phyloP scores from a whole-genome alignment of 2,329 filamentous ascomycete species.

The Claviceps sp. region DNA sequence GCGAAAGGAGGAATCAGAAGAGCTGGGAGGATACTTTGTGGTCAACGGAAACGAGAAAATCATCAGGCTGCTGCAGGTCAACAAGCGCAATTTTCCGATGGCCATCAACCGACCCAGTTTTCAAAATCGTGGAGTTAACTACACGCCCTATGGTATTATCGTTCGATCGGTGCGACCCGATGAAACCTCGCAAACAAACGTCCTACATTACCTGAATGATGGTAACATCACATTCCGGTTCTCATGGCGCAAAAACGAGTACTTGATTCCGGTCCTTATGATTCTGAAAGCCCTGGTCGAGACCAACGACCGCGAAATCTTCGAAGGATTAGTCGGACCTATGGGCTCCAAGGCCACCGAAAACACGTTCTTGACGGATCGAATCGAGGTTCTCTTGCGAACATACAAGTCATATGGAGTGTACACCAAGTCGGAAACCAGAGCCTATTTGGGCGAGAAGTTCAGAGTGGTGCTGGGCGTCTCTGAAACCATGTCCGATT shows the following conservation, averaged over 20 bases:
- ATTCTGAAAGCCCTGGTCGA: constrained; percentile 88
- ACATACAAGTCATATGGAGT: constrained; percentile 87
- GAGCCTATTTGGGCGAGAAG: constrained; percentile 78
- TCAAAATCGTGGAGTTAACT: constrained; percentile 70
- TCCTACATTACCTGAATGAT: constrained; percentile 88
- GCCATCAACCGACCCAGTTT: constrained; percentile 88
- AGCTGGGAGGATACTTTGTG: constrained; percentile 92
- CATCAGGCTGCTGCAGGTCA: constrained; percentile 81
- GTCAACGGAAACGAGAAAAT: constrained; percentile 97
- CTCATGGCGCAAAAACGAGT: constrained; percentile 96
- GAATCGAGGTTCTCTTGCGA: constrained; percentile 78
- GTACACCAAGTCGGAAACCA: constrained; percentile 68
- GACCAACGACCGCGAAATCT: constrained; percentile 93
- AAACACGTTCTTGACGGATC: constrained; percentile 89
- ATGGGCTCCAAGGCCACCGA: constrained; percentile 62
- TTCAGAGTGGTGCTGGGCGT: constrained; percentile 82
- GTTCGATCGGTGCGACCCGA: constrained; percentile 90
- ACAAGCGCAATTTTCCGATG: constrained; percentile 87
- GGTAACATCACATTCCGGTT: constrained; percentile 96
- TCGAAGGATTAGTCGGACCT: constrained; percentile 77
- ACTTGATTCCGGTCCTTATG: constrained; percentile 93
- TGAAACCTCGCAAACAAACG: constrained; percentile 94
- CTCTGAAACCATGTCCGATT: constrained; percentile 70
- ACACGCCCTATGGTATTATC: constrained; percentile 82
- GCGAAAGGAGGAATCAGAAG: constrained; percentile 88